Base-by-base conservation (phyloP, 345 rosid species). In the Populus simonii region DNA sequence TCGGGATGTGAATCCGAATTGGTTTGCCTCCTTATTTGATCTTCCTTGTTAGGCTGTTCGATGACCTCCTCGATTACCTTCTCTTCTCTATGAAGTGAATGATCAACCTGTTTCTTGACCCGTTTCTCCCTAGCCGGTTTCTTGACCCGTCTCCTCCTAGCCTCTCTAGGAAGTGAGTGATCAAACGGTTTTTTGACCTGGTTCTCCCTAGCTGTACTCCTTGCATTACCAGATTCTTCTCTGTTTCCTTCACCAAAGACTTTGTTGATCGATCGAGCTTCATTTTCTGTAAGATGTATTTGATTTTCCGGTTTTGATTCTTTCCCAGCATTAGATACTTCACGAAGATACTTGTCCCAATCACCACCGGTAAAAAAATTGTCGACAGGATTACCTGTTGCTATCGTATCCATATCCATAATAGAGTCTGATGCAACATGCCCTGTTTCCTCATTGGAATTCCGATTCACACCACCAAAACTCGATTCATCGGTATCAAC, bases 1-100 rank as follows among this genome's bases (percentile, higher is more conserved):
- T 88, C 84, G 38, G 80, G 36, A 67, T 81, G 84, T 15, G 76
- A 75, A 39, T 17, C 68, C 17, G 78, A 57, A 43, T 18, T 67
- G 6, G 66, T 17, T 55, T 71, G 69, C 20, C 66, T 43, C 59
- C 1, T 45, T 25, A 22, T 61, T 25, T 3, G 67, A 35, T 69
- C 69, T 45, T 33, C 65, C 15, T 45, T 72, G 31, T 38, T 43
- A 0, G 74, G 53, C 25, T 75, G 63, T 33, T 47, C 8, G 9
- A 2, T 31, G n/a, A 62, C 68, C 7, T 47, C 51, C 55, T 66
- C 43, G 15, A 6, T 16, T 4, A 23, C 43, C 36, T 70, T 70
- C 65, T 78, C 76, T 23, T 27, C 68, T 59, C n/a, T 38, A 43
- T 66, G 49, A 49, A 66, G 62, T 55, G 77, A 74, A 68, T 43